A percentile compares a stretch with the other conserved stretches of the same genome.
Evolutionary conservation across 176 grass and related monocot species (phyloP).

Genomic region (Areca catechu): DNA sequence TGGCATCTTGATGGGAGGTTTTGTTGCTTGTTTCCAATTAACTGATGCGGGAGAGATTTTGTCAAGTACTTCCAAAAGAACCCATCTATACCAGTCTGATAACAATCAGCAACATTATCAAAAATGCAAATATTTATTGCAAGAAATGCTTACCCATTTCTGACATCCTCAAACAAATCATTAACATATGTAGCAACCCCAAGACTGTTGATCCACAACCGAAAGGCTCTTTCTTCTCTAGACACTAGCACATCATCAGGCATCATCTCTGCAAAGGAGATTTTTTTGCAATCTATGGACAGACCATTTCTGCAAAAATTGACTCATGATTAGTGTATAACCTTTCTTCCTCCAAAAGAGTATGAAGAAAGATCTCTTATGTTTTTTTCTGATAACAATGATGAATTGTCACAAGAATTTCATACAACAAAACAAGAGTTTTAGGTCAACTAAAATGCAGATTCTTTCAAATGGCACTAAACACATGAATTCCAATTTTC

Average conservation of each 20-base stretch:
- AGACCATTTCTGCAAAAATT: constrained; percentile 73
- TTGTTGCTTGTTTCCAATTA: constrained; percentile 86
- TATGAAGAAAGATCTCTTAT: no score
- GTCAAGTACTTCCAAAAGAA: constrained; percentile 95
- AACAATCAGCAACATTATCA: neutral
- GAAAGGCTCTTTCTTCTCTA: constrained; percentile 92
- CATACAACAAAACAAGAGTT: no score
- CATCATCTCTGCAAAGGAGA: constrained; percentile 23
- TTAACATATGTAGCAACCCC: constrained; percentile 86
- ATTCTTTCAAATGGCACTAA: no score
- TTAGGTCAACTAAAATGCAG: no score
- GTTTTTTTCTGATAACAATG: no score
- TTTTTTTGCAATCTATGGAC: constrained; percentile 39
- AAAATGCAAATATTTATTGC: neutral
- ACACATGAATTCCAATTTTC: no score
- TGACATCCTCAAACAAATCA: constrained; percentile 95
- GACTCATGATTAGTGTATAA: neutral
- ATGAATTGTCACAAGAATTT: no score
- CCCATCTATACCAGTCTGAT: constrained; percentile 56
- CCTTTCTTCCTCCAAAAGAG: no score
- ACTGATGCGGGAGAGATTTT: constrained; percentile 91
- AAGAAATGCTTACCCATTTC: constrained; percentile 61
- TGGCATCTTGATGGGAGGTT: constrained; percentile 91
- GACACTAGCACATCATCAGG: constrained; percentile 80
- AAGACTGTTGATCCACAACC: constrained; percentile 99